These are phyloP conservation scores for Acacia acuminata DNA, from an alignment of 306 rosid species.

Conservation along the genomic window DNA sequence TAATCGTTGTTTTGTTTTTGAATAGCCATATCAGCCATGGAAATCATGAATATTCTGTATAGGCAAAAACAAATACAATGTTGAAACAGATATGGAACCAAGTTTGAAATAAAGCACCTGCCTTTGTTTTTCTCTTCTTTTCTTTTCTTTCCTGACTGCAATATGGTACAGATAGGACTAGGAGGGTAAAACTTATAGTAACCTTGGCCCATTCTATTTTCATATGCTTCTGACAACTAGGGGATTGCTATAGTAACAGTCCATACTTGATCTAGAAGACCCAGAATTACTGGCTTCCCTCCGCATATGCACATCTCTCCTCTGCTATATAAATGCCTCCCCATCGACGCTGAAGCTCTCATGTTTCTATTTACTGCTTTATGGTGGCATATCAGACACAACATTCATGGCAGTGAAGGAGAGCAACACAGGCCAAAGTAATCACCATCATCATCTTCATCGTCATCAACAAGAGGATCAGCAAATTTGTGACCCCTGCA, in stretches of 20 bases:
- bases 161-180: constrained; percentile 7
- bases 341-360: constrained; percentile 18
- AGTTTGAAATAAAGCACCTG: constrained; percentile 20
- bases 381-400: constrained; percentile 29
- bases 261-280: constrained; percentile 42
- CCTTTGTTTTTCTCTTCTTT: neutral
- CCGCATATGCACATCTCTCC: constrained; percentile 10
- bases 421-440: constrained; percentile 39
- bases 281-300: constrained; percentile 32
- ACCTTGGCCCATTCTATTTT: constrained; percentile 49
- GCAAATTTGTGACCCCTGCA: constrained; percentile 52
- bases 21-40: neutral
- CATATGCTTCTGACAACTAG: constrained; percentile 47
- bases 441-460: neutral
- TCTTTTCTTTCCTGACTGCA: constrained; percentile 6
- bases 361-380: constrained; percentile 27
- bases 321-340: constrained; percentile 20
- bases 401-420: constrained; percentile 53
- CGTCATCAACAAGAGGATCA: constrained; percentile 26
- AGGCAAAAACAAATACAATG: constrained; percentile 9
- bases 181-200: constrained; percentile 36
- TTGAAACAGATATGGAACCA: neutral
- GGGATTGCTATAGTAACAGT: constrained; percentile 41
- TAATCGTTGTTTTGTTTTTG: neutral
- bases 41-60: neutral